phyloP scores from a whole-genome alignment of 768 basidiomycete genomes.

The Goffeauzyma gilvescens region DNA sequence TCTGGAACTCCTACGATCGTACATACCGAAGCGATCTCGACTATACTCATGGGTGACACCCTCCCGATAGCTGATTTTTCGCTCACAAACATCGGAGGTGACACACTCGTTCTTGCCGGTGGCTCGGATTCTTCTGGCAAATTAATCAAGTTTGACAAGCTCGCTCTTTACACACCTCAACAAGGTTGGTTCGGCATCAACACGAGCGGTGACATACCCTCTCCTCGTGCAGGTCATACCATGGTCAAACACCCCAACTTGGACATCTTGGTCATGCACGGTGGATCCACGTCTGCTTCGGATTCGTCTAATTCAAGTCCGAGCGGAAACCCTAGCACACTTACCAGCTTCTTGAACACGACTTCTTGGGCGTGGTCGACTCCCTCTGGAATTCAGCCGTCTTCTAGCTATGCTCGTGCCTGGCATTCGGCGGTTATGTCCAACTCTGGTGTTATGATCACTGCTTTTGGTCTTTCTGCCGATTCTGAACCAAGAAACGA shows the following conservation, averaged over 20 bases:
- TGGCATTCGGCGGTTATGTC: slow-evolving; percentile 30
- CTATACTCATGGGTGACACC: too few relatives aligned
- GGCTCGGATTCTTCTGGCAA: slow-evolving; percentile 23
- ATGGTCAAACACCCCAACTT: slow-evolving; percentile 26
- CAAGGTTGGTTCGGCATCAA: slow-evolving; percentile 21
- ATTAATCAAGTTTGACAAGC: slow-evolving; percentile 18
- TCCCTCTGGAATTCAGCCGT: slow-evolving; percentile 28
- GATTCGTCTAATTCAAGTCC: too few relatives aligned
- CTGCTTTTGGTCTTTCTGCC: slow-evolving; percentile 24
- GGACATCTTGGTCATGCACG: slow-evolving; percentile 24
- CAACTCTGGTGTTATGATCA: slow-evolving; percentile 28
- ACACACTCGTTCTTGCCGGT: slow-evolving; percentile 20
- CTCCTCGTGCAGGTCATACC: slow-evolving; percentile 22
- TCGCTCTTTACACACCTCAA: slow-evolving; percentile 18
- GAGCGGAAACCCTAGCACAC: slow-evolving; percentile 13
- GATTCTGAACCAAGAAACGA: slow-evolving; percentile 16
- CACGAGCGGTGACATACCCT: slow-evolving; percentile 23
- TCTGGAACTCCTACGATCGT: slow-evolving; percentile 14
- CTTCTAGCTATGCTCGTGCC: slow-evolving; percentile 19
- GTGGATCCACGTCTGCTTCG: slow-evolving; percentile 17
- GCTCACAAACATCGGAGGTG: slow-evolving; percentile 14
- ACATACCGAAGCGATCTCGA: slow-evolving; percentile 14
- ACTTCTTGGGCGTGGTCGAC: slow-evolving; percentile 26
- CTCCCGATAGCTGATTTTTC: slow-evolving; percentile 26
- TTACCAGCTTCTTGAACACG: slow-evolving; percentile 26